Conservation (phyloP, 1,284 basidiomycete genomes). For the Pterulicium gracile region DNA sequence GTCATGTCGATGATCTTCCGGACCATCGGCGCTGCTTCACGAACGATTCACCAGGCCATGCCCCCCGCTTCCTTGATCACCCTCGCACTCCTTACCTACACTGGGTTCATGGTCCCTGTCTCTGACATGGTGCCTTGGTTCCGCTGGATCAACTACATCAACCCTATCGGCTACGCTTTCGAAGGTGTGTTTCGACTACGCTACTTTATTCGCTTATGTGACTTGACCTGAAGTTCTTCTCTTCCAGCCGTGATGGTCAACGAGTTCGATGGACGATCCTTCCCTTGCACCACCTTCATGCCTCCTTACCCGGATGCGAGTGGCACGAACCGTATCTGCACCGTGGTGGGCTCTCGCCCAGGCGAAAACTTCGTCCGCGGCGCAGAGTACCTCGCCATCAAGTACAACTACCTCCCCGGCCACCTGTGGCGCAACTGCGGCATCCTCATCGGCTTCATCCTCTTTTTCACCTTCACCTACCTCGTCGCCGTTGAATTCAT, state of each 20-base stretch:
- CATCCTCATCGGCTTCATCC: conserved; percentile 26
- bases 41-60: not conserved
- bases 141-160: conserved; percentile 33
- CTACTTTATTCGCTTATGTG: not conserved
- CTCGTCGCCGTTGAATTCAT: conserved; percentile 28
- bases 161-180: conserved; percentile 29
- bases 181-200: conserved; percentile 10
- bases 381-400: conserved; percentile 22
- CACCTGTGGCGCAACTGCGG: conserved; percentile 34
- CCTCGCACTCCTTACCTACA: conserved; percentile 3
- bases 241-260: conserved; percentile 26
- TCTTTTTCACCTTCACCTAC: conserved; percentile 22
- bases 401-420: conserved; percentile 27
- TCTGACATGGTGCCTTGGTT: conserved; percentile 11
- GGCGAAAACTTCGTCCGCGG: conserved; percentile 28
- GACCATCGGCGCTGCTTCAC: conserved; percentile 33
- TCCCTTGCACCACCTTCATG: conserved; percentile 21
- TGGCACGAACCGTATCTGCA: conserved; percentile 24
- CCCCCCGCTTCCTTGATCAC: conserved; percentile 1
- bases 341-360: conserved; percentile 24
- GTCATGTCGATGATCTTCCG: conserved; percentile 57
- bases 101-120: conserved; percentile 13
- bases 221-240: not conserved
- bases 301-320: conserved; percentile 22
- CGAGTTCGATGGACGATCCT: conserved; percentile 28